phyloP scores from a whole-genome alignment of 768 basidiomycete species.

The Naganishia kalamii region DNA sequence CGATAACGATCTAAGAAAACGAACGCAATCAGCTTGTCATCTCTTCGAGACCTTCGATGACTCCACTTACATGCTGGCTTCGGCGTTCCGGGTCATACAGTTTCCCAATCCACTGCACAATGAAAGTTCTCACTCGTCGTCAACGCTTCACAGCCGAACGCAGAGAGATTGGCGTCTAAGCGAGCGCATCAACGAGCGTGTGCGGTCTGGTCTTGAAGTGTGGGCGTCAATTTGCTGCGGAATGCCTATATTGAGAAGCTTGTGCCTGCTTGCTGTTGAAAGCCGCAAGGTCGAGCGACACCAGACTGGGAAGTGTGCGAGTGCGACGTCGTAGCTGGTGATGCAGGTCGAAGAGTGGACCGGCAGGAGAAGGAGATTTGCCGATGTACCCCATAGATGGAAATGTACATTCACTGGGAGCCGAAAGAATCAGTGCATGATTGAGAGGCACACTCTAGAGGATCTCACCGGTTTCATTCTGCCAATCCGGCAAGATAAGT shows the following conservation, averaged over 20 bases:
- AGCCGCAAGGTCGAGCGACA: neutral
- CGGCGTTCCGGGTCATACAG: conserved; percentile 47
- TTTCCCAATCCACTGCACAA: conserved; percentile 60
- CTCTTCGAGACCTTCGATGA: neutral
- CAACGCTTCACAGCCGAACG: conserved; percentile 67
- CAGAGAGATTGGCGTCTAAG: conserved; percentile 63
- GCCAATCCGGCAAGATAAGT: conserved; percentile 28
- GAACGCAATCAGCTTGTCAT: conserved; percentile 35
- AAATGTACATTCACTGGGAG: conserved; percentile 74
- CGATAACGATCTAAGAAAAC: conserved; percentile 66
- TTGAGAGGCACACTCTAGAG: neutral
- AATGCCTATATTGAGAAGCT: neutral
- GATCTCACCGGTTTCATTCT: conserved; percentile 42
- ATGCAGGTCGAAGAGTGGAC: conserved; percentile 49
- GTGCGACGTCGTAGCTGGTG: conserved; percentile 23
- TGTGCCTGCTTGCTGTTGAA: neutral
- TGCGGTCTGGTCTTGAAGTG: conserved; percentile 37
- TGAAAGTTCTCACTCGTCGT: conserved; percentile 68
- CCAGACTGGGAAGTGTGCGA: conserved; percentile 5
- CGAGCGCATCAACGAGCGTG: conserved; percentile 59
- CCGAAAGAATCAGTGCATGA: conserved; percentile 6
- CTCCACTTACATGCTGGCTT: conserved; percentile 49
- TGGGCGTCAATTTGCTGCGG: neutral
- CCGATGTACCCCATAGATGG: conserved; percentile 65
- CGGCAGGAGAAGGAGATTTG: conserved; percentile 54